Evolutionary conservation across 2,329 filamentous ascomycete species (phyloP), one percentile per base, ranked within the genome.

Genomic region (Clonostachys solani): DNA sequence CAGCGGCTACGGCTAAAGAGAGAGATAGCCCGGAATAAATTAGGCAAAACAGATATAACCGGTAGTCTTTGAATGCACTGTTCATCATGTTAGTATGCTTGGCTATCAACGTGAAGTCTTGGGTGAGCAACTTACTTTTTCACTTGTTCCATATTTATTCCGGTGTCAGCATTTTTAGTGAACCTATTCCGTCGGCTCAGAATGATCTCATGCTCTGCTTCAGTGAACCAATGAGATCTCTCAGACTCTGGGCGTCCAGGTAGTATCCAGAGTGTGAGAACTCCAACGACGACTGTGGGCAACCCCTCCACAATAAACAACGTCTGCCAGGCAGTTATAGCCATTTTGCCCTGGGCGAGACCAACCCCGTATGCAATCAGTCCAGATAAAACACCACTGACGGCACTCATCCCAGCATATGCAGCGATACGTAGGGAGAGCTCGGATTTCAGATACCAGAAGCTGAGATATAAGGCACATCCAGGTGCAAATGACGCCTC

Each of bases 391-490:
- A 52, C 49, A 34, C 51, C 51, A 18, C 49, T 52, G 9, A 52
- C 23, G 8, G 51, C 51, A 33, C 51, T 52, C 51, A 51, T 52
- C 3, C 51, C 51, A 10, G 51, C 51, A 38, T 52, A 52, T 6
- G 51, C 49, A 2, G 51, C 51, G n/a, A 52, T 52, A 4, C 51
- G 44, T 15, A 52, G 33, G 2, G 51, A 52, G 9, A 52, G 42
- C 16, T 51, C 49, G 2, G 51, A 52, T 33, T 52, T 52, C 12
- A 52, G 64, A 47, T 66, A 67, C 58, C 63, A 68, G 62, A 65
- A 65, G 36, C 54, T 51, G 1, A 59, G 50, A 16, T 65, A 51
- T 44, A 65, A 51, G 6, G 56, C 51, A 3, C 65, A 52, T 5
- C 61, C 62, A 0, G 62, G 61, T 0, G 57, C 57, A 17, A 66